Conservation (phyloP, 805 yeast species). For the Kodamaea sagamina region DNA sequence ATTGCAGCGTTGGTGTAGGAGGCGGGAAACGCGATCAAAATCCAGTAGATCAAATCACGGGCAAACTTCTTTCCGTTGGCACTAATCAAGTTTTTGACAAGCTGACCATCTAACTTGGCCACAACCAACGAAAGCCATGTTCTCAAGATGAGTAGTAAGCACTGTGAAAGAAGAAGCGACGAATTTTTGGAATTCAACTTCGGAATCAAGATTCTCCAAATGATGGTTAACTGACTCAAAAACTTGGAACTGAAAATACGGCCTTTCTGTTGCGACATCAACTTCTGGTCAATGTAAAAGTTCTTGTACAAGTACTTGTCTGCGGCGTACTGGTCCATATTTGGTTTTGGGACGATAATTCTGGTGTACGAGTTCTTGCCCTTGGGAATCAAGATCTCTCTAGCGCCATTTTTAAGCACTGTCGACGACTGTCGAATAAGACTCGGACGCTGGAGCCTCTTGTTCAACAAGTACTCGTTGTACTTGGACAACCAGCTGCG, state of each 20-base stretch:
- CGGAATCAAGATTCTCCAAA: constrained; percentile 85
- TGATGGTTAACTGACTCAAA: constrained; percentile 67
- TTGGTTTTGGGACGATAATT: constrained; percentile 49
- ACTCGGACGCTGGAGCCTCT: constrained; percentile 32
- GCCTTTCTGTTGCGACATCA: constrained; percentile 27
- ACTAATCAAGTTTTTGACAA: constrained; percentile 83
- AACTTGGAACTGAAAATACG: constrained; percentile 58
- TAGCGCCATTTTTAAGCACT: constrained; percentile 45
- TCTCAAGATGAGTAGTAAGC: constrained; percentile 71
- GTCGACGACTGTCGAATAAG: constrained; percentile 45
- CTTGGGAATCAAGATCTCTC: constrained; percentile 51
- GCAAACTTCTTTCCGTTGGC: constrained; percentile 74
- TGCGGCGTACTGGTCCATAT: constrained; percentile 53
- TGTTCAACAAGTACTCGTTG: constrained; percentile 31
- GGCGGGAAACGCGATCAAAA: constrained; percentile 88
- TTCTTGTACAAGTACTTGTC: constrained; percentile 55
- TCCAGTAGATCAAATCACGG: constrained; percentile 82
- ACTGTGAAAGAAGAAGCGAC: constrained; percentile 64
- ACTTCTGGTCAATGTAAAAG: constrained; percentile 37
- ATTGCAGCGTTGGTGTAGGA: constrained; percentile 90
- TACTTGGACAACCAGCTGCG: constrained; percentile 31
- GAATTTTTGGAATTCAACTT: constrained; percentile 66
- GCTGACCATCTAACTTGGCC: constrained; percentile 89
- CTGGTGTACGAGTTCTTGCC: constrained; percentile 39
- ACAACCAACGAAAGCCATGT: constrained; percentile 86